Evolutionary conservation across 2,329 filamentous ascomycete genomes (phyloP), one percentile per base, ranked within the genome.

Genomic region (Pseudocercospora macadamiae): DNA sequence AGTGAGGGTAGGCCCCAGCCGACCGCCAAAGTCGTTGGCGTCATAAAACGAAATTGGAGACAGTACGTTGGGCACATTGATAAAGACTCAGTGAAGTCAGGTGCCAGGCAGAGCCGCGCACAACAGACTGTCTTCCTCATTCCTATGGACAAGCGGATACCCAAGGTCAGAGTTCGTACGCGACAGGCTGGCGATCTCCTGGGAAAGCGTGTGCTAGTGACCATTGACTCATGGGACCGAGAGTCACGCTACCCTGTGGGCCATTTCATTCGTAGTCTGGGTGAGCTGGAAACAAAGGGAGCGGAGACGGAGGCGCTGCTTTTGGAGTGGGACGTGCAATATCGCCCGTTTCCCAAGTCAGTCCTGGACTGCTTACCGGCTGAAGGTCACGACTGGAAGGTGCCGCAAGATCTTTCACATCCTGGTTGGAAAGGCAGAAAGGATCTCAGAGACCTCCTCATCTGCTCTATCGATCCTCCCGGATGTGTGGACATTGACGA

Each of bases 401-500:
- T 99, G 2, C 95, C 95, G 0, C 78, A 82, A n/a, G 89, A 84
- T 71, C 84, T 81, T 55, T 88, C 91, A 1, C 88, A 97, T 71
- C 87, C 90, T 18, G 92, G 93, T 12, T 99, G 95, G 95, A 87
- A 83, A 67, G 90, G 89, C 64, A 84, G 95, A 63, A 84, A 87
- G 69, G 95, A 99, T 78, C 82, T 97, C 37, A 85, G 95, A 66
- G 86, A 88, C 66, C 84, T 97, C 10, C 82, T 96, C 42, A 91
- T 99, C 63, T 99, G 95, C 83, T 97, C 93, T 77, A 99, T 99
- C 70, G 95, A 99, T 73, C 95, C 95, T 49, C 86, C 91, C 26
- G 93, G 93, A 1, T 99, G 95, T 75, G 93, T 97, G 70, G 95
- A 99, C 79, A 99, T 99, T 59, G 95, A 99, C 70, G 96, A 99